Conservation (phyloP, 2,329 filamentous ascomycete species). For the Colletotrichum musae region DNA sequence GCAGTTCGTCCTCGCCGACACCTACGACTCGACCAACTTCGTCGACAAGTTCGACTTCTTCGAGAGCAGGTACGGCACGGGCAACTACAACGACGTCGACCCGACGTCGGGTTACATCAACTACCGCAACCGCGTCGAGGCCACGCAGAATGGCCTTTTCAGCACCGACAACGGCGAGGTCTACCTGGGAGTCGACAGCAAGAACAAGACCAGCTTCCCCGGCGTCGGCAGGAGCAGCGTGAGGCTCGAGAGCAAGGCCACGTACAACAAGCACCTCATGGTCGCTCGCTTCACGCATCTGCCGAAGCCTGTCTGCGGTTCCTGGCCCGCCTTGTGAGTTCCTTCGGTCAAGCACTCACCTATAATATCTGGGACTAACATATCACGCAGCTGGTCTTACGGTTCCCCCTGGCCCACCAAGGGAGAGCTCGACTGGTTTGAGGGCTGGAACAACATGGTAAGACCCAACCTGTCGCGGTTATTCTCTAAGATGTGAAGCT, state of each 20-base stretch:
- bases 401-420: slow-evolving; percentile 70
- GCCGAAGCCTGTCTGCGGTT: slow-evolving; percentile 75
- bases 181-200: slow-evolving; percentile 56
- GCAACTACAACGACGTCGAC: slow-evolving; percentile 57
- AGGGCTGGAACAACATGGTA: slow-evolving; percentile 71
- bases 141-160: slow-evolving; percentile 53
- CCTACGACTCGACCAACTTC: slow-evolving; percentile 60
- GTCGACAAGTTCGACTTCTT: slow-evolving; percentile 64
- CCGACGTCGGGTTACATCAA: slow-evolving; percentile 76
- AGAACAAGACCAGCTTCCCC: slow-evolving; percentile 41
- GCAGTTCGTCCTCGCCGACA: slow-evolving; percentile 56
- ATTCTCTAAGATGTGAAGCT: not conserved
- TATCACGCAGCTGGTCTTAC: slow-evolving; percentile 59
- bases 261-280: slow-evolving; percentile 77
- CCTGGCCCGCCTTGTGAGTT: slow-evolving; percentile 78
- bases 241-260: slow-evolving; percentile 73
- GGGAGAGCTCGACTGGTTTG: slow-evolving; percentile 79
- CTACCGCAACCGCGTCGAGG: slow-evolving; percentile 59
- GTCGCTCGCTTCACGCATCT: slow-evolving; percentile 80
- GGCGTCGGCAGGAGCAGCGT: slow-evolving; percentile 68
- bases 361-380: slow-evolving; percentile 5
- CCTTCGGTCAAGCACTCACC: no score
- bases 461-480: not conserved
- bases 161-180: slow-evolving; percentile 50
- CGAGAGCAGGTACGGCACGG: slow-evolving; percentile 43